Base-by-base conservation (phyloP, 2,329 filamentous ascomycete genomes). In the Bipolaris cookei region DNA sequence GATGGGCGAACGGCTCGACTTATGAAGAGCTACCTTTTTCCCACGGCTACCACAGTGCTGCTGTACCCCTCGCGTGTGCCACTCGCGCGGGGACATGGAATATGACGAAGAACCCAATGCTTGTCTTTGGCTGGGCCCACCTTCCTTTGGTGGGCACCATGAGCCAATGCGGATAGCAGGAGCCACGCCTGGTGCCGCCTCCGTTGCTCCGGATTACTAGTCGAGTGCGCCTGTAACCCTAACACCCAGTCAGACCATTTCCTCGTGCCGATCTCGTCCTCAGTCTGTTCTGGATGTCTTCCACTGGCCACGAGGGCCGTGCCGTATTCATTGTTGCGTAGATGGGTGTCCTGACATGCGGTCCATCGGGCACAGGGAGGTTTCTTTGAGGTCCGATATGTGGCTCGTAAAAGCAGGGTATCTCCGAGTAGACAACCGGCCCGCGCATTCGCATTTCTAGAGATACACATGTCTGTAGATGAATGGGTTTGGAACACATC, bases 51-150 rank as follows among this genome's bases (percentile, higher is more conserved):
- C 51, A 47, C 52, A 49, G 25, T 41, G 7, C 23, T 38, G 16
- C 51, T 45, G 42, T 66, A 63, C 68, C 66, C 69, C 69, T 72
- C 69, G 65, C 63, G 60, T 59, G 53, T 60, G 25, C 42, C 42
- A 44, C 43, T 53, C 37, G 62, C 67, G 69, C 69, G 69, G 69
- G 70, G 68, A 70, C 66, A 71, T 64, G 71, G 70, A 69, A 67
- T 64, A 66, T 69, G 72, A 72, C 68, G 69, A 72, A 61, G 56
- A 43, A 45, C 57, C 47, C 57, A 44, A 42, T 45, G 53, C 51
- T 64, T 56, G 58, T 54, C 64, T 69, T 68, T 71, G 70, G 69
- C 65, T 70, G 63, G 70, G 60, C 64, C 69, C 70, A 65, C 67
- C 54, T 18, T 51, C 41, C 49, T 53, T 46, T 44, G 56, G 49